These are phyloP conservation scores for Lithocarpus polystachyus DNA, from an alignment of 306 rosid species.

Conservation along the genomic window DNA sequence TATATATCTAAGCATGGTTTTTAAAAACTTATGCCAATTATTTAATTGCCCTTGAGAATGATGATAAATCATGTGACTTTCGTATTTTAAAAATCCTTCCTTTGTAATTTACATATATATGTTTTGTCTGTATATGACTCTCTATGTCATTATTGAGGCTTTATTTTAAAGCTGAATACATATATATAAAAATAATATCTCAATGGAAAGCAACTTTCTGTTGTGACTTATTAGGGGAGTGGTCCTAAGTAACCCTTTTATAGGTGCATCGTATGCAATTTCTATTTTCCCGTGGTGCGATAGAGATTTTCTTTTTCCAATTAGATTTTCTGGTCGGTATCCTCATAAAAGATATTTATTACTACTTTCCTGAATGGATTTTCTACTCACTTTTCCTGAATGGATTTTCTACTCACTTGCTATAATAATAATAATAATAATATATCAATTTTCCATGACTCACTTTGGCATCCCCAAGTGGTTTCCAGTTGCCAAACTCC, in stretches of 20 bases:
- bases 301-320: no score
- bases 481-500: no score
- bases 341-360: neutral
- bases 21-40: no score
- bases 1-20: no score
- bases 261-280: neutral
- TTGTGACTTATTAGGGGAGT: neutral
- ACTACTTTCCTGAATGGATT: neutral
- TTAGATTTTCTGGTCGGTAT: neutral
- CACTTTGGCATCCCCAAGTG: no score
- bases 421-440: no score
- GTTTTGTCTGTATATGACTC: neutral
- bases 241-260: neutral
- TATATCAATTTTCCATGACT: no score
- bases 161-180: neutral
- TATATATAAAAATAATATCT: no score
- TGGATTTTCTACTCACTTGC: neutral
- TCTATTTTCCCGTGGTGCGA: neutral
- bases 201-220: neutral
- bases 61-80: slow-evolving; percentile 16
- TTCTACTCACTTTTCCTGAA: neutral
- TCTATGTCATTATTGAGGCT: neutral
- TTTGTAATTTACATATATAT: neutral
- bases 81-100: neutral
- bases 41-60: slow-evolving; percentile 5